These are phyloP conservation scores for Wickerhamiella australiensis DNA, from an alignment of 805 yeast species.

Conservation along the genomic window DNA sequence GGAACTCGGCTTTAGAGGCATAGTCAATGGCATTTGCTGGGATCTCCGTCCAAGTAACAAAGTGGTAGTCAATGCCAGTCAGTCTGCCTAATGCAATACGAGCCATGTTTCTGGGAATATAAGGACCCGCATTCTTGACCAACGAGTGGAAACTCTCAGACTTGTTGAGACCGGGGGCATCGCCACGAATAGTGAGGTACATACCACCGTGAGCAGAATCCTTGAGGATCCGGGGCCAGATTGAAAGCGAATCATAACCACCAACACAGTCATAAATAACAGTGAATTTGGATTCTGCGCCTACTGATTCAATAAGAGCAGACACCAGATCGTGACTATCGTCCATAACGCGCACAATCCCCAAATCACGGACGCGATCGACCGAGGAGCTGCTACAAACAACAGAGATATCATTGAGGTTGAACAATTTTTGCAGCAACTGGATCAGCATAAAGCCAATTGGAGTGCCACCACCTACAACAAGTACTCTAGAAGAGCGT, in stretches of 20 bases:
- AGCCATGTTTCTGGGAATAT: conserved; percentile 21
- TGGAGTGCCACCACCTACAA: conserved; percentile 63
- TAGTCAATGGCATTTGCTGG: conserved; percentile 4
- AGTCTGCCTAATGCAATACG: conserved; percentile 25
- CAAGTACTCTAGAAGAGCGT: conserved; percentile 38
- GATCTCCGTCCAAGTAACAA: conserved; percentile 11
- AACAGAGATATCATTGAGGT: conserved; percentile 41
- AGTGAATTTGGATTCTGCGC: conserved; percentile 34
- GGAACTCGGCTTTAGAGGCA: not conserved
- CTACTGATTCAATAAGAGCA: not conserved
- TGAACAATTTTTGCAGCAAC: conserved; percentile 39
- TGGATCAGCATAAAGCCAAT: conserved; percentile 50
- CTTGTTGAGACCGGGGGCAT: conserved; percentile 22
- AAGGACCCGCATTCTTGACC: conserved; percentile 4
- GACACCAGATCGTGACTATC: conserved; percentile 13
- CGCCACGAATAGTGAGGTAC: conserved; percentile 49
- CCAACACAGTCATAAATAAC: conserved; percentile 58
- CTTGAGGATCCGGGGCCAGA: conserved; percentile 36
- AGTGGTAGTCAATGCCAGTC: conserved; percentile 26
- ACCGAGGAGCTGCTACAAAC: conserved; percentile 42
- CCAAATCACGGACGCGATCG: conserved; percentile 35
- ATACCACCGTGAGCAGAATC: conserved; percentile 31
- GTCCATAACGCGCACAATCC: conserved; percentile 40
- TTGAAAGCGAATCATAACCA: conserved; percentile 37
- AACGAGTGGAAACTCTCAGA: conserved; percentile 2